Evolutionary conservation across 371 early-diverging fungal species (phyloP).

Genomic region (Mortierella sp.): DNA sequence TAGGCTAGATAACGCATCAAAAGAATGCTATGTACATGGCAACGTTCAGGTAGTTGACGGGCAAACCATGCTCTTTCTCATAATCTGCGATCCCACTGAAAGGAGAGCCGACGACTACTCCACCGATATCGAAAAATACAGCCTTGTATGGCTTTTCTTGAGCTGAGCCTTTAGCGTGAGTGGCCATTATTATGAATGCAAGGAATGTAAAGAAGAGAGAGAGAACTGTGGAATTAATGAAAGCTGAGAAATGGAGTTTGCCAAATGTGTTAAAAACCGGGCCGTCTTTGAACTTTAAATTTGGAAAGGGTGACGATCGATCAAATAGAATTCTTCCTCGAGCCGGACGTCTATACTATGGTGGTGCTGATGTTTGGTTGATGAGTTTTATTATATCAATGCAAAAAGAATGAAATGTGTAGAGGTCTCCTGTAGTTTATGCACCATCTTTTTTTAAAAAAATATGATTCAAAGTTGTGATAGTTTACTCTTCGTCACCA

Average conservation of each 20-base stretch:
- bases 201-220: not conserved
- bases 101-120: constrained; percentile 87
- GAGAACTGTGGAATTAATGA: not conserved
- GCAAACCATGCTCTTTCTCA: constrained; percentile 75
- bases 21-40: constrained; percentile 68
- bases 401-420: not conserved
- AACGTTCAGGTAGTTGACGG: constrained; percentile 85
- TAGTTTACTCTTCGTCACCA: constrained; percentile 53
- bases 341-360: not conserved
- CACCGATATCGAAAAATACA: constrained; percentile 85
- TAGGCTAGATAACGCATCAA: not conserved
- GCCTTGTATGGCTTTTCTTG: constrained; percentile 60
- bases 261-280: not conserved
- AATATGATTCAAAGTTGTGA: not conserved
- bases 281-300: not conserved
- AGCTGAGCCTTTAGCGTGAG: not conserved
- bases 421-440: no score
- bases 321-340: not conserved
- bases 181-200: not conserved
- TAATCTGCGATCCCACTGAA: constrained; percentile 81
- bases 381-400: not conserved
- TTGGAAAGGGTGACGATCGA: constrained; percentile 2
- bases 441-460: not conserved
- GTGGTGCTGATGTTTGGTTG: not conserved
- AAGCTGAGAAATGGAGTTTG: not conserved